Conservation (phyloP, 805 yeast genomes). For the Candida orba region DNA sequence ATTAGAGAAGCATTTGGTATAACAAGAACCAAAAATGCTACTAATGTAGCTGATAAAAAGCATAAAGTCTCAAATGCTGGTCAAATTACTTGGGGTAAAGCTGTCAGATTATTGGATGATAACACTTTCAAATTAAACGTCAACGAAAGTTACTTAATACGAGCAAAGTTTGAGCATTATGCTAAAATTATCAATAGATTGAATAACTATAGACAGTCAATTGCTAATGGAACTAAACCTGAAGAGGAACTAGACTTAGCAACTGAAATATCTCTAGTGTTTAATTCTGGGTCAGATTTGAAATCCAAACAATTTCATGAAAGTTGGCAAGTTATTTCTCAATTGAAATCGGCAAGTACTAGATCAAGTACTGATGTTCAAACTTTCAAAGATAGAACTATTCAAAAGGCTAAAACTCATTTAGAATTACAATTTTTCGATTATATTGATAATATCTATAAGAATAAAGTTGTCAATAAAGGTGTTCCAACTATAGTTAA, state of each 20-base stretch:
- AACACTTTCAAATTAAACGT: constrained; percentile 34
- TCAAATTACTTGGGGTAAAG: constrained; percentile 25
- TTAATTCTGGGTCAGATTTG: constrained; percentile 50
- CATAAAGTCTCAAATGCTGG: constrained; percentile 7
- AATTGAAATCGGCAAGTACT: constrained; percentile 24
- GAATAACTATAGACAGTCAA: constrained; percentile 58
- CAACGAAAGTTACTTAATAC: constrained; percentile 32
- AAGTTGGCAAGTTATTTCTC: constrained; percentile 59
- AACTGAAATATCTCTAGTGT: constrained; percentile 51
- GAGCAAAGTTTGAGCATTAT: constrained; percentile 61
- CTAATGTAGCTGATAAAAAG: constrained; percentile 9
- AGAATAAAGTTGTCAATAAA: constrained; percentile 45
- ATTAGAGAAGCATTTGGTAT: constrained; percentile 68
- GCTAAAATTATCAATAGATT: constrained; percentile 66
- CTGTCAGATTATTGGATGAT: constrained; percentile 23
- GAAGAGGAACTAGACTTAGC: constrained; percentile 45
- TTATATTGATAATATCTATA: constrained; percentile 59
- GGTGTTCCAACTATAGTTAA: constrained; percentile 68
- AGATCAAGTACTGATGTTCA: constrained; percentile 13
- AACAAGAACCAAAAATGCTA: constrained; percentile 26
- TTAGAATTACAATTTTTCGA: constrained; percentile 75
- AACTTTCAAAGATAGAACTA: constrained; percentile 32
- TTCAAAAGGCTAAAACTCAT: constrained; percentile 47
- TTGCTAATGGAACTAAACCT: constrained; percentile 12
- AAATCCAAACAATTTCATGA: constrained; percentile 68